Base-by-base conservation (phyloP, 1,139 yeast species). In the Magnusiomyces fungicola region DNA sequence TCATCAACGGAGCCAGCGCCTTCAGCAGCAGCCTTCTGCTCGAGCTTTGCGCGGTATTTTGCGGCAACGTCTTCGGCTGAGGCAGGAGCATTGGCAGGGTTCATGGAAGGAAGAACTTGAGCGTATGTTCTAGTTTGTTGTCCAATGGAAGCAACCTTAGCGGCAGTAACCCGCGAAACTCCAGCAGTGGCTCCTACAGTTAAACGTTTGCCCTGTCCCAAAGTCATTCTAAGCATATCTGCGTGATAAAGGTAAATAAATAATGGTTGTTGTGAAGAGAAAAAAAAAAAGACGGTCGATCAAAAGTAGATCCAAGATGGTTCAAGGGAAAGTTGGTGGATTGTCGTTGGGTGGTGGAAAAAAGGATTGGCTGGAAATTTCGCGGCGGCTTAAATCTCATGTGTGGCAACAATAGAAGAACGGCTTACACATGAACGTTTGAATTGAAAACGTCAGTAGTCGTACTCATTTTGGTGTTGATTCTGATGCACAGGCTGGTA, bases 1-100 rank as follows among this genome's bases (percentile, higher is more conserved):
- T 85, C 86, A 10, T 80, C 80, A 2, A 86, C 69, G 40, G 75
- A 68, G 2, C 69, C 59, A 5, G 72, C 70, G 10, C 81, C 81
- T 40, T 51, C 54, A 24, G 44, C 39, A n/a, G 46, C 64, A 1
- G 85, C 86, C 58, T 71, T 75, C 47, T 69, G 60, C 41, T 73
- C 70, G 43, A 81, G 65, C 61, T 79, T 73, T 5, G 62, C 71
- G 46, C 63, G 60, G 56, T 75, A 75, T 51, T 59, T 53, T 23
- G 51, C 58, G 16, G 51, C 44, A 18, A 52, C 54, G 22, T 51
- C 52, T 25, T 47, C 47, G 14, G 43, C 43, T 30, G 45, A 38
- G 30, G 51, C 49, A 14, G 46, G 23, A 21, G 43, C 6, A n/a
- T 38, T 33, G 21, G 45, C 45, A 21, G 45, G 45, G 29, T 43